Evolutionary conservation across 441 rosid species (phyloP).

Genomic region (Pelargonium cotyledonis): DNA sequence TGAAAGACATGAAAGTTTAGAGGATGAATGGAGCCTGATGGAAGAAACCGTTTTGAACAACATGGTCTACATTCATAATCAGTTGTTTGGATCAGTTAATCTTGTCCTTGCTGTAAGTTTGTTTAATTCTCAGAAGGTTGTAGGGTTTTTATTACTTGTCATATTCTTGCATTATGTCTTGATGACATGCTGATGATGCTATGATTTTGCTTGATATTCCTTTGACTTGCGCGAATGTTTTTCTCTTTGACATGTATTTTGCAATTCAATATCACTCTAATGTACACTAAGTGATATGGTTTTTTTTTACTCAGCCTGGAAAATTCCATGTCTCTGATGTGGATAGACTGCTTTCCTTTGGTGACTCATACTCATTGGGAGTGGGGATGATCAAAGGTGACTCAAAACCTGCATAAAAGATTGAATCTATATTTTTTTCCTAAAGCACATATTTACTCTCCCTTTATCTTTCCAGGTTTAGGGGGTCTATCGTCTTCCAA

Average conservation of each 20-base stretch:
- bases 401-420: neutral
- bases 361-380: conserved; percentile 68
- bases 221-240: neutral
- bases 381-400: conserved; percentile 69
- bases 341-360: conserved; percentile 56
- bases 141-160: neutral
- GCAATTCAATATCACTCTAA: neutral
- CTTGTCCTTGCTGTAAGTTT: conserved; percentile 57
- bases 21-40: conserved; percentile 67
- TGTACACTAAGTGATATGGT: neutral
- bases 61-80: conserved; percentile 60
- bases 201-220: neutral
- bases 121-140: conserved; percentile 1
- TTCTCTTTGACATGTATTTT: neutral
- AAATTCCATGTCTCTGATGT: conserved; percentile 39
- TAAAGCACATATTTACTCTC: conserved; percentile 9
- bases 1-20: conserved; percentile 40
- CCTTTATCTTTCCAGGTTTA: conserved; percentile 47
- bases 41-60: conserved; percentile 46
- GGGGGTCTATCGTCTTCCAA: conserved; percentile 49
- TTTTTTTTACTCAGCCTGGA: conserved; percentile 52
- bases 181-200: conserved; percentile 1
- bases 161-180: neutral
- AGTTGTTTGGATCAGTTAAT: conserved; percentile 69
- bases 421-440: neutral